These are phyloP conservation scores for Puccinellia tenuiflora DNA, from an alignment of 176 grass and related monocot genomes.

Conservation along the genomic window DNA sequence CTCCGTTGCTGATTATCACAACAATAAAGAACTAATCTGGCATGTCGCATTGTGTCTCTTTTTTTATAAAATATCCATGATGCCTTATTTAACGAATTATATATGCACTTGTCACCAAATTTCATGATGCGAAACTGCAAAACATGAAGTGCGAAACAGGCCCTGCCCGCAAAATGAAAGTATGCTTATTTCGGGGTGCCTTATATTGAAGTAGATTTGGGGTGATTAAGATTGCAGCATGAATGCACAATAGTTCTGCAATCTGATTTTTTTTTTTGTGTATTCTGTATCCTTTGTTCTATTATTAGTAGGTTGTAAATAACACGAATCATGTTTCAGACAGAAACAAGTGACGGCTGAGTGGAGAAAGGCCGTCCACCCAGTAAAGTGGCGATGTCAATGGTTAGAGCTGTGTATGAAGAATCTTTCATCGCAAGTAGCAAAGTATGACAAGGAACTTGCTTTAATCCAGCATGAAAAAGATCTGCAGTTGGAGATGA, in stretches of 20 bases:
- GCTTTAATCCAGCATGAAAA: slow-evolving; percentile 60
- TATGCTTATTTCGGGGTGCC: background rate
- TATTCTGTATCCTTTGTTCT: background rate
- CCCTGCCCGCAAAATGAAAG: background rate
- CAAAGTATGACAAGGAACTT: slow-evolving; percentile 83
- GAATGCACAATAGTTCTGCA: background rate
- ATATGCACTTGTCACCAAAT: background rate
- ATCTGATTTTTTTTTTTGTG: background rate
- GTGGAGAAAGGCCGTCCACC: slow-evolving; percentile 61
- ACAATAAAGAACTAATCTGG: background rate
- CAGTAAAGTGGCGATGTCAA: slow-evolving; percentile 62
- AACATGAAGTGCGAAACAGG: background rate
- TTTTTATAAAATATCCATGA: background rate
- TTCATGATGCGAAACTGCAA: background rate
- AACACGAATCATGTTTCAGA: slow-evolving; percentile 34
- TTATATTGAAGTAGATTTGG: background rate
- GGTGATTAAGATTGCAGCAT: background rate
- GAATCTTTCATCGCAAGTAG: slow-evolving; percentile 51
- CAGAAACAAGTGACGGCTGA: slow-evolving; percentile 60
- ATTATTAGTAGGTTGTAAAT: background rate
- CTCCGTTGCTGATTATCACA: slow-evolving; percentile 10
- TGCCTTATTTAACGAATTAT: background rate
- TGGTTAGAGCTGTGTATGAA: slow-evolving; percentile 79
- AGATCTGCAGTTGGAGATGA: slow-evolving; percentile 54
- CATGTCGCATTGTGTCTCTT: background rate